Percentiles rank a stretch among this genome's conserved stretches.
phyloP scores from a whole-genome alignment of 2,329 filamentous ascomycete species.

The Cordyceps pruinosa region DNA sequence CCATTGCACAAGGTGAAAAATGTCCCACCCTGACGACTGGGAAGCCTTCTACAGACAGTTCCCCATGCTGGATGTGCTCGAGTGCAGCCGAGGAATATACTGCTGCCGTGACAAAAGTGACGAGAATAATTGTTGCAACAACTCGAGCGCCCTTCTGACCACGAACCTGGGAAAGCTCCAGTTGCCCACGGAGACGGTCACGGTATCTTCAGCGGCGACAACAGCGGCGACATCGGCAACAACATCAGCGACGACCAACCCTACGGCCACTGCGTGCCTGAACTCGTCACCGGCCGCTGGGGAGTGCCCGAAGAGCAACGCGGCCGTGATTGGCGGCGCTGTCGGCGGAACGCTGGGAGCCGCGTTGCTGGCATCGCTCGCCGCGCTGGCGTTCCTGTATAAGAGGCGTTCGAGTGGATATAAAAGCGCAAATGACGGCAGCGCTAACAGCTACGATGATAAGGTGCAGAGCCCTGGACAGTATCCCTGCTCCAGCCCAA shows the following conservation, averaged over 20 bases:
- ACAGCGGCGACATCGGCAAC: neutral
- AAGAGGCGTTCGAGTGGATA: neutral
- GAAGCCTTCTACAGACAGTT: neutral
- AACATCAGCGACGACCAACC: neutral
- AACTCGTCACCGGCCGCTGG: neutral
- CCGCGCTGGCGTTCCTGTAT: constrained; percentile 15
- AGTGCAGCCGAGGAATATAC: constrained; percentile 15
- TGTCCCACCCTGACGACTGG: neutral
- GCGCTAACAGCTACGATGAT: neutral
- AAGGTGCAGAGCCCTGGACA: neutral
- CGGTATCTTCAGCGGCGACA: neutral
- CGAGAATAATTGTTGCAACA: constrained; percentile 16
- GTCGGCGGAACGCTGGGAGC: constrained; percentile 18
- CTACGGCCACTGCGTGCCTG: neutral
- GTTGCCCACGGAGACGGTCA: constrained; percentile 6
- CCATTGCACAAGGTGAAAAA: neutral
- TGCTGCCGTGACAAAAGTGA: constrained; percentile 16
- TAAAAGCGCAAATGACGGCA: neutral
- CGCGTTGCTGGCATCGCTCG: constrained; percentile 19
- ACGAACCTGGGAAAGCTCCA: constrained; percentile 12
- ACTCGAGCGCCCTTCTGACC: neutral
- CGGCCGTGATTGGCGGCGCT: constrained; percentile 18
- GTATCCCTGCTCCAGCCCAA: neutral
- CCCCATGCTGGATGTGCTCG: constrained; percentile 14
- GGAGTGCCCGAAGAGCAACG: constrained; percentile 17